Evolutionary conservation across 192 early-diverging fungal species (phyloP).

Genomic region (Phlyctochytrium bullatum): DNA sequence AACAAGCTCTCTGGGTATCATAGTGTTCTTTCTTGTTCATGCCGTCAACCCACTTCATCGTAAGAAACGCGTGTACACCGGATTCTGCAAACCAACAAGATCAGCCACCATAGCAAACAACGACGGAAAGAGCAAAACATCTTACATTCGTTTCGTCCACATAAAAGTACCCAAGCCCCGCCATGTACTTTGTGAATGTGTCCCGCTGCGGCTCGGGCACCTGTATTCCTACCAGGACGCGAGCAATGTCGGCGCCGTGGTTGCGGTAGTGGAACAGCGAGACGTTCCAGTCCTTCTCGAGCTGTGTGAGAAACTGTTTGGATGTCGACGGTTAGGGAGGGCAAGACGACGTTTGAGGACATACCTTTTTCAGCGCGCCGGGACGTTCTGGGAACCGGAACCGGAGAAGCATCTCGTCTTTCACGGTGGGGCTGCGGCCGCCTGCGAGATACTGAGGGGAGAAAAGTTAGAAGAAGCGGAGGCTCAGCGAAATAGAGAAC

Average conservation of each 20-base stretch:
- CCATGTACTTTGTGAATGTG: constrained; percentile 9
- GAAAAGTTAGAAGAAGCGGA: neutral
- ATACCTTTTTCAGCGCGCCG: constrained; percentile 31
- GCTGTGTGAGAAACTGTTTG: constrained; percentile 7
- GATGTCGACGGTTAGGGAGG: too few species aligned
- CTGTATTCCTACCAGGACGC: constrained; percentile 46
- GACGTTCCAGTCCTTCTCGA: constrained; percentile 40
- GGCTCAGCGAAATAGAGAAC: neutral
- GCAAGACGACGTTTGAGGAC: too few species aligned
- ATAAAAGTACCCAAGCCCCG: constrained; percentile 7
- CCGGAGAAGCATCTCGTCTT: constrained; percentile 35
- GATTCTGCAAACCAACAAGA: constrained; percentile 47
- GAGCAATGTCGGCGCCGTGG: constrained; percentile 39
- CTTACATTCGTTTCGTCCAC: constrained; percentile 42
- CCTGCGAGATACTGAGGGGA: constrained; percentile 33
- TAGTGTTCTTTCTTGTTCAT: too few species aligned
- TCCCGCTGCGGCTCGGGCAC: constrained; percentile 19
- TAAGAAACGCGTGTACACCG: constrained; percentile 72
- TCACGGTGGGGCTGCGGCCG: constrained; percentile 24
- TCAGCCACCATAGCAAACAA: neutral
- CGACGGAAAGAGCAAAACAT: neutral
- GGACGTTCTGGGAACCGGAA: constrained; percentile 50
- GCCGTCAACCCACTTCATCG: constrained; percentile 8
- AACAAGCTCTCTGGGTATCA: too few species aligned
- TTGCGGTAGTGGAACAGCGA: constrained; percentile 55